These are phyloP conservation scores for Miamiensis avidus DNA, from an alignment of 169 alveolate genomes.

Conservation along the genomic window DNA sequence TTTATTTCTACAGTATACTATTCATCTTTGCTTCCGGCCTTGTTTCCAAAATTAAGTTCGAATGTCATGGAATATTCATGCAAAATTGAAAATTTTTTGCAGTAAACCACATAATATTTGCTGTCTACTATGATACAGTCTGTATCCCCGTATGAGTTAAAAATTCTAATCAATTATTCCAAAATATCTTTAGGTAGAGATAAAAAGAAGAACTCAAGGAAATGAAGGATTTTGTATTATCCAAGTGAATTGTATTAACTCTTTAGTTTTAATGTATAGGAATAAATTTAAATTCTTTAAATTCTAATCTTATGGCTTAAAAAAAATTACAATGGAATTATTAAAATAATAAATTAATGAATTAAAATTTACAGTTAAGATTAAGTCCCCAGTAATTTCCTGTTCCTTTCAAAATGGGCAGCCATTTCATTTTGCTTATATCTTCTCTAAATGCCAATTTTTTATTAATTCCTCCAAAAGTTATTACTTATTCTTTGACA, in stretches of 20 bases:
- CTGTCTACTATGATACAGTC: constrained; percentile 14
- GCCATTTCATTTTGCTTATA: not conserved
- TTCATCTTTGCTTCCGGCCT: not conserved
- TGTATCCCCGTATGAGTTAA: not conserved
- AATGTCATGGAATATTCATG: not conserved
- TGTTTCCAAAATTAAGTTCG: not conserved
- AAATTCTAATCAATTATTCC: not conserved
- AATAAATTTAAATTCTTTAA: not conserved
- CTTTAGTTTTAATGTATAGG: not conserved
- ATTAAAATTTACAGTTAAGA: not conserved
- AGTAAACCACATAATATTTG: constrained; percentile 1
- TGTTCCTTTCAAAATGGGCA: not conserved
- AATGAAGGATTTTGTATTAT: not conserved
- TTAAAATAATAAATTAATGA: not conserved
- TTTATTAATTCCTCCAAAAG: constrained; percentile 17
- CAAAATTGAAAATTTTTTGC: not conserved
- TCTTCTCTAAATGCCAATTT: not conserved
- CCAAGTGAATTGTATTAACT: not conserved
- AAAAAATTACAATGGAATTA: not conserved
- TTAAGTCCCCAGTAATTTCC: constrained; percentile 9
- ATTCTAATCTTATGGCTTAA: not conserved
- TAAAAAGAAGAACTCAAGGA: constrained; percentile 6
- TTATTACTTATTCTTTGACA: constrained; percentile 4
- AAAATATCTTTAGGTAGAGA: constrained; percentile 2
- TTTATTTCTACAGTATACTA: not conserved